phyloP scores from a whole-genome alignment of 176 grass and related monocot species.

The Themeda triandra region DNA sequence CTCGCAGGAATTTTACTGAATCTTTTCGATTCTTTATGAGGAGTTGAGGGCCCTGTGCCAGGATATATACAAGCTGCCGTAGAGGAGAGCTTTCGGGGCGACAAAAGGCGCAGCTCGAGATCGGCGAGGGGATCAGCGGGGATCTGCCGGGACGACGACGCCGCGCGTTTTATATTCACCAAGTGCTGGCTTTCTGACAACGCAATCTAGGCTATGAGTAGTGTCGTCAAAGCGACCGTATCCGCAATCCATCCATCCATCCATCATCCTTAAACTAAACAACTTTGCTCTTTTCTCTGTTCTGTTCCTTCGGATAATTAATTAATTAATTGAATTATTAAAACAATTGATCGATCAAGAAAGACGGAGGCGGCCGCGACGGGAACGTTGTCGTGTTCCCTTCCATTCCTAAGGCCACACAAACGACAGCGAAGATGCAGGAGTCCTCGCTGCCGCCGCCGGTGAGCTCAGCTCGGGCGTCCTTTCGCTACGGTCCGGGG shows the following conservation, averaged over 20 bases:
- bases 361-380: background rate
- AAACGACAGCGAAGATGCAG: background rate
- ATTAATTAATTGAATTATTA: background rate
- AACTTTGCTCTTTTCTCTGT: background rate
- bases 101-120: conserved; percentile 24
- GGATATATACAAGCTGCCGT: background rate
- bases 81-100: conserved; percentile 9
- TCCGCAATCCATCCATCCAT: background rate
- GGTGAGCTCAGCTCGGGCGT: background rate
- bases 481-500: background rate
- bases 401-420: background rate
- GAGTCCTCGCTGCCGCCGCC: background rate
- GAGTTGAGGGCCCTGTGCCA: background rate
- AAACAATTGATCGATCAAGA: background rate
- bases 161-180: conserved; percentile 33
- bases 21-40: background rate
- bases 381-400: background rate
- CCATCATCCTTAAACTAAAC: background rate
- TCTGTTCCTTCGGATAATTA: background rate
- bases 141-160: conserved; percentile 32
- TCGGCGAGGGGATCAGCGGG: conserved; percentile 12
- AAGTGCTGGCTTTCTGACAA: background rate
- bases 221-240: background rate
- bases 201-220: background rate
- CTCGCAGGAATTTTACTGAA: background rate